These are phyloP conservation scores for Hippophae tibetana DNA, from an alignment of 306 rosid species.

Conservation along the genomic window DNA sequence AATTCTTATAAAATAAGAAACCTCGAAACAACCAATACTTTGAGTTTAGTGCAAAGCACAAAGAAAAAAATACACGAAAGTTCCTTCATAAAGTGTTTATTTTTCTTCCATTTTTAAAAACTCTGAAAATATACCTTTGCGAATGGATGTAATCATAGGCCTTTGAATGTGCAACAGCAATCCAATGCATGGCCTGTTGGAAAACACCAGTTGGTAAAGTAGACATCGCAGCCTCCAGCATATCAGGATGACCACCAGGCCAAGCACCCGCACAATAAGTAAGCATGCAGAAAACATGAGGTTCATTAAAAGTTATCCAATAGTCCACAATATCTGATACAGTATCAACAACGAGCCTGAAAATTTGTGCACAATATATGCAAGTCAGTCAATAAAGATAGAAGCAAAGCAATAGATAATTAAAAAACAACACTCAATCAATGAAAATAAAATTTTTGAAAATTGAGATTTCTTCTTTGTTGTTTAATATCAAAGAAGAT, in stretches of 20 bases:
- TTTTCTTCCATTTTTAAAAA: neutral
- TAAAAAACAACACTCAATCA: no score
- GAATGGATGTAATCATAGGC: slow-evolving; percentile 82
- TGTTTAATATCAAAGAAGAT: no score
- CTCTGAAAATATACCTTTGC: slow-evolving; percentile 42
- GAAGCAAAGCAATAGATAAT: neutral
- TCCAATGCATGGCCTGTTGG: slow-evolving; percentile 98
- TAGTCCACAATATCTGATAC: slow-evolving; percentile 73
- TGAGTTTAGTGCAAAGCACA: slow-evolving; percentile 3
- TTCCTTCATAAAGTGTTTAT: neutral
- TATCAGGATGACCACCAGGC: slow-evolving; percentile 98
- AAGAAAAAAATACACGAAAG: neutral
- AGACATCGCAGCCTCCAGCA: slow-evolving; percentile 85
- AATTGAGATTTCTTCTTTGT: no score
- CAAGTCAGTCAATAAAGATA: neutral
- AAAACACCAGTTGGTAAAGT: slow-evolving; percentile 90
- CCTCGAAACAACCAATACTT: slow-evolving; percentile 7
- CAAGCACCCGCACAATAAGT: slow-evolving; percentile 94
- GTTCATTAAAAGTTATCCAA: slow-evolving; percentile 95
- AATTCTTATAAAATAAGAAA: neutral
- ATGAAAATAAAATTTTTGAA: no score
- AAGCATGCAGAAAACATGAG: slow-evolving; percentile 81
- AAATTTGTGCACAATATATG: slow-evolving; percentile 7
- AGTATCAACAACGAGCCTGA: slow-evolving; percentile 75
- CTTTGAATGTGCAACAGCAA: slow-evolving; percentile 73